Base-by-base conservation (phyloP, 2,329 filamentous ascomycete genomes). In the Pseudogymnoascus sp. region DNA sequence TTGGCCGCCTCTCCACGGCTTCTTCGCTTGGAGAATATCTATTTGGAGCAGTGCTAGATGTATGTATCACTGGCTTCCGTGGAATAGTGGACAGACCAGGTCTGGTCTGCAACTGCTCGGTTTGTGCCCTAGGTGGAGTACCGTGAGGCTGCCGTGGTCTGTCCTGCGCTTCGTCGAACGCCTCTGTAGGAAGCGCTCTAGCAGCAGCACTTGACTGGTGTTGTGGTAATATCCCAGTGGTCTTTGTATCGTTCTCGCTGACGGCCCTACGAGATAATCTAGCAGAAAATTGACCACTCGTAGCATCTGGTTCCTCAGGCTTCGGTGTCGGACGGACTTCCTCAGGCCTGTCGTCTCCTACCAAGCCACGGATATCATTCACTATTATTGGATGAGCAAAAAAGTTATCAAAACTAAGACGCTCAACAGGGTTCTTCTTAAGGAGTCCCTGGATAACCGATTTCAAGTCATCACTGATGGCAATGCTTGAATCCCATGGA, bases 371-470 rank as follows among this genome's bases (percentile, higher is more conserved):
- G 67, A 96, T 96, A 3, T 85, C 81, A 18, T 80, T 81, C 10
- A 81, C 82, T 58, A 96, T 82, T 28, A 94, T 84, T 28, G 80
- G 74, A 69, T 92, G 85, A 13, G 76, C 77, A 73, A 97, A 97
- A 71, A 96, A 94, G 64, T 87, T 84, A 58, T 90, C 85, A 67
- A 96, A 97, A 60, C 84, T 88, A 71, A 96, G 81, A 61, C 94
- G 82, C 71, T 96, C 90, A 4, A 89, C 83, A 0, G 94, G 90
- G 62, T 86, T 92, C 61, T 89, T 84, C 76, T 92, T 96, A 64
- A 99, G 76, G 13, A 99, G 79, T 37, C 80, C 81, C 41, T 90
- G 83, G 61, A 96, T 91, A 15, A 96, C 76, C 19, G 80, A 78
- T 72, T 95, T 96, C 75, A 96, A 83, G 8, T 88, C 86, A 55